Base-by-base conservation (phyloP, 1,284 basidiomycete genomes). In the Sphaerobolus stellatus region DNA sequence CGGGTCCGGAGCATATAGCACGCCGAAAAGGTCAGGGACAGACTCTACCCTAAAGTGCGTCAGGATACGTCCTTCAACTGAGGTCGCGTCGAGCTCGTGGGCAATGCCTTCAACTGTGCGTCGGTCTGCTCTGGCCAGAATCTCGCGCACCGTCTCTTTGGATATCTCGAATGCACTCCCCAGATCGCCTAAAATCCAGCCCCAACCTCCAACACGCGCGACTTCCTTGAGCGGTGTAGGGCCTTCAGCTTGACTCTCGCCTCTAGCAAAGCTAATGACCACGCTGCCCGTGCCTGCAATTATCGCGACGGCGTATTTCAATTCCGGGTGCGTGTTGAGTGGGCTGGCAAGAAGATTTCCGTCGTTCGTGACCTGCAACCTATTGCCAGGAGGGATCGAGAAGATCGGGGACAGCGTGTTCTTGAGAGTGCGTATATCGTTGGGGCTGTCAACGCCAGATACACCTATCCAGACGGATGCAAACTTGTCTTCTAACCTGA, bases 131-230 rank as follows among this genome's bases (percentile, higher is more conserved):
- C 79, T 14, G 71, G 64, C 46, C 20, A 91, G 72, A 48, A 90
- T 76, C 58, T 84, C 76, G 5, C 87, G 80, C 13, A 90, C 64
- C 0, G 88, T 78, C 64, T 89, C 86, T 31, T 86, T 76, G 4
- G 89, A 88, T 56, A 90, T 82, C 61, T 85, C 79, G 63, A 80
- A 90, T 6, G 88, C 88, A 24, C 87, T 83, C 6, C 89, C 89
- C 66, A 90, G 88, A 64, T 92, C 88, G 7, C 89, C 88, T 5
- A 91, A 73, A 28, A 91, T 83, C 87, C 88, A 90, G 1, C 89
- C 89, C 86, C 86, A 91, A 1, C 89, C 89, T 2, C 89, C 89
- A 30, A 81, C 76, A 16, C 89, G 78, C 2, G 82, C 86, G 31
- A 89, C 75, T 63, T 88, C 82, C 52, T 78, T 65, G 16, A 86